phyloP scores from a whole-genome alignment of 1,284 basidiomycete species.

The Fomitopsis schrenkii region DNA sequence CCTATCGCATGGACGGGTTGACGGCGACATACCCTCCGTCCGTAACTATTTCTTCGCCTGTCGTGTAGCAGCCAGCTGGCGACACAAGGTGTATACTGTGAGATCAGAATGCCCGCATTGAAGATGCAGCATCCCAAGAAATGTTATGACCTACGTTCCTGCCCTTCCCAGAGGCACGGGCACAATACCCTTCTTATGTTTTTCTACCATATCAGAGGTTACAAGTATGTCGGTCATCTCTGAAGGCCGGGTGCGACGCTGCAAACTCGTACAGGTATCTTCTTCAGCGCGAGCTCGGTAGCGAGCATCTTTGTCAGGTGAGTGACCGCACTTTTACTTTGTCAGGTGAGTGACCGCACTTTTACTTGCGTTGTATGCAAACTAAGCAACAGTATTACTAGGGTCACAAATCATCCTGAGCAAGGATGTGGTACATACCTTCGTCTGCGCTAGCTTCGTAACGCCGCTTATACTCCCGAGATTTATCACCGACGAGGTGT shows the following conservation, averaged over 20 bases:
- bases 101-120: not conserved
- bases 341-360: conserved; percentile 72
- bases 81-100: conserved; percentile 71
- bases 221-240: conserved; percentile 65
- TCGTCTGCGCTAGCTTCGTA: conserved; percentile 65
- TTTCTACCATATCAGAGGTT: conserved; percentile 29
- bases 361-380: conserved; percentile 76
- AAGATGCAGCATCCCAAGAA: not conserved
- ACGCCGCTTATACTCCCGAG: conserved; percentile 73
- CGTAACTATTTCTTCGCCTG: conserved; percentile 71
- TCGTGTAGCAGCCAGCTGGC: conserved; percentile 64
- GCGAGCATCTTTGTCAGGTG: conserved; percentile 73
- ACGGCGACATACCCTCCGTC: conserved; percentile 73
- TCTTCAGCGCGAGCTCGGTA: conserved; percentile 68
- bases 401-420: not conserved
- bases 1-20: conserved; percentile 46
- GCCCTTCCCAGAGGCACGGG: conserved; percentile 55
- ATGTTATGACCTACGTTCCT: not conserved
- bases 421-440: conserved; percentile 41
- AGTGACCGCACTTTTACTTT: conserved; percentile 56
- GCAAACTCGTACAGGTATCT: conserved; percentile 66
- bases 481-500: conserved; percentile 67
- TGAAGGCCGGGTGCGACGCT: conserved; percentile 69
- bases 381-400: conserved; percentile 38
- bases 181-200: conserved; percentile 49